Percentiles rank a stretch among this genome's conserved stretches.
These are phyloP conservation scores for Penicillium mononematosum DNA, from an alignment of 495 filamentous ascomycete genomes.

Conservation along the genomic window DNA sequence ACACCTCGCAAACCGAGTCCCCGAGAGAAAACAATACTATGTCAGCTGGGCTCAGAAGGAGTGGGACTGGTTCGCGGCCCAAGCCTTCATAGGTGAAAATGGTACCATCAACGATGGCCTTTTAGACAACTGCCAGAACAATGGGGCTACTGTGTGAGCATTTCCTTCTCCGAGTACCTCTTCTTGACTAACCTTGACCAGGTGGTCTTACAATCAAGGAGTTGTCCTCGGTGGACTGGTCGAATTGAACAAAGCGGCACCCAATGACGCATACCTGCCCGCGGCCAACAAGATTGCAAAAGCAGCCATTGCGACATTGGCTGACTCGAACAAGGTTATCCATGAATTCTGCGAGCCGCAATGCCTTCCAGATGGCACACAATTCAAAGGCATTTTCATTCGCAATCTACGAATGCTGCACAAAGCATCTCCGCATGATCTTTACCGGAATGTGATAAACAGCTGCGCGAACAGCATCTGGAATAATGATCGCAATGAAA, in stretches of 20 bases:
- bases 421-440: conserved; percentile 46
- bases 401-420: conserved; percentile 65
- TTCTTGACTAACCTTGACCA: conserved; percentile 5
- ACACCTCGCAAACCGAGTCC: conserved; percentile 67
- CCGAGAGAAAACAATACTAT: conserved; percentile 51
- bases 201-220: conserved; percentile 80
- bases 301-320: conserved; percentile 57
- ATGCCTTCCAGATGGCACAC: conserved; percentile 59
- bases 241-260: conserved; percentile 59
- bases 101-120: conserved; percentile 72
- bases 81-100: conserved; percentile 64
- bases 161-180: background rate
- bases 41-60: conserved; percentile 53
- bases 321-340: conserved; percentile 54
- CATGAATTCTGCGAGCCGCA: conserved; percentile 63
- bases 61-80: conserved; percentile 68
- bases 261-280: conserved; percentile 51
- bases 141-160: conserved; percentile 51
- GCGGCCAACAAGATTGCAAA: conserved; percentile 63
- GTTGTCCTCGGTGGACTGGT: conserved; percentile 71
- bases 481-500: conserved; percentile 52
- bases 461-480: conserved; percentile 67
- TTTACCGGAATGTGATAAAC: conserved; percentile 54
- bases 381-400: conserved; percentile 82
- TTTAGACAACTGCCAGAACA: conserved; percentile 60